Evolutionary conservation across 495 filamentous ascomycete species (phyloP).

Genomic region (Neurospora sp.): DNA sequence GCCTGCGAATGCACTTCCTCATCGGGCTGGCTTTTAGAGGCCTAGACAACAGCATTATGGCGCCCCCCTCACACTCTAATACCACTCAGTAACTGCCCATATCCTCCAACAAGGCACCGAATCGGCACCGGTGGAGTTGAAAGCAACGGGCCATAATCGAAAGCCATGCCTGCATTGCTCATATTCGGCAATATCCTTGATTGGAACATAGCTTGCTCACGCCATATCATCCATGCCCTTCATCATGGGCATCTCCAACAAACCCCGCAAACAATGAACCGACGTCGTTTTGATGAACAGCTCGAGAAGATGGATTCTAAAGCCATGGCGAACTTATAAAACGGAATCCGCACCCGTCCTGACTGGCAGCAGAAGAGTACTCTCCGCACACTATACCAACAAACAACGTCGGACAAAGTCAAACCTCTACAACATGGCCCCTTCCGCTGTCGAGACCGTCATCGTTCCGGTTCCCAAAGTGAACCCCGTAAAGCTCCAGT

Average conservation of each 20-base stretch:
- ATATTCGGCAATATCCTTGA: neutral
- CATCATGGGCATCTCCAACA: conserved; percentile 2
- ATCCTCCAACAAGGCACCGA: neutral
- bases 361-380: neutral
- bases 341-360: neutral
- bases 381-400: neutral
- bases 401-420: neutral
- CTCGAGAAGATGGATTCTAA: neutral
- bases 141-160: neutral
- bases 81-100: neutral
- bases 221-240: conserved; percentile 14
- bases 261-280: conserved; percentile 5
- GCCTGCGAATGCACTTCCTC: neutral
- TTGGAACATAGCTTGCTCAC: conserved; percentile 5
- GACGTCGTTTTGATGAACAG: neutral
- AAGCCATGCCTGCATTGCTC: neutral
- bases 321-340: neutral
- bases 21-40: neutral
- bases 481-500: conserved; percentile 20
- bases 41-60: neutral
- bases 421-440: conserved; percentile 13
- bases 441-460: conserved; percentile 24
- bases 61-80: neutral
- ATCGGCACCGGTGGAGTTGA: neutral
- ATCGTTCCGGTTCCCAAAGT: conserved; percentile 19